A percentile compares a stretch with the other conserved stretches of the same genome.
Conservation (phyloP, 2,329 filamentous ascomycete species). For the Ophiostoma ips region DNA sequence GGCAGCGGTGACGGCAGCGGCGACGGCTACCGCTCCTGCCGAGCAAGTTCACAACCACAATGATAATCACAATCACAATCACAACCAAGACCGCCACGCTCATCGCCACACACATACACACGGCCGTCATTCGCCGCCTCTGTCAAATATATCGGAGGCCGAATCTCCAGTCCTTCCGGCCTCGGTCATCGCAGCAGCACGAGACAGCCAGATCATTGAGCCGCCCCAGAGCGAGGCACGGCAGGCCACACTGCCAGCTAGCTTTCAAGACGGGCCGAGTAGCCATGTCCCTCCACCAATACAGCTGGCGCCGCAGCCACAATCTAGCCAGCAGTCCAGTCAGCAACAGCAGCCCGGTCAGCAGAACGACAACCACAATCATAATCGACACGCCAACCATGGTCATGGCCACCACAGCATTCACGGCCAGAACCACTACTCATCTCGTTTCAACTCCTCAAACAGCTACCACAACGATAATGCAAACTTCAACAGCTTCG, state of each 20-base stretch:
- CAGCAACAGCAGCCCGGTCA: background rate
- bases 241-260: background rate
- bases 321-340: background rate
- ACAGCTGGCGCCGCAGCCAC: background rate
- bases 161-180: background rate
- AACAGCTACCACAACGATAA: conserved; percentile 2
- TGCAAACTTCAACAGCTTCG: background rate
- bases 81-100: too few relatives aligned
- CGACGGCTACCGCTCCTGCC: background rate
- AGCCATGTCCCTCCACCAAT: background rate
- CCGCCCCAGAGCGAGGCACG: background rate
- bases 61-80: background rate
- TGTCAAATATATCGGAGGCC: background rate
- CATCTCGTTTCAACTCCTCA: background rate
- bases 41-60: background rate
- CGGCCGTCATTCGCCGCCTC: background rate
- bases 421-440: background rate
- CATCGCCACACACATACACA: background rate
- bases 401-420: background rate
- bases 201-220: background rate
- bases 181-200: background rate
- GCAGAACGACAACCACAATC: background rate
- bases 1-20: background rate
- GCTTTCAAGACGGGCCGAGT: background rate
- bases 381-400: background rate